phyloP scores from a whole-genome alignment of 129 eudicot species.

The Ambrosia artemisiifolia region DNA sequence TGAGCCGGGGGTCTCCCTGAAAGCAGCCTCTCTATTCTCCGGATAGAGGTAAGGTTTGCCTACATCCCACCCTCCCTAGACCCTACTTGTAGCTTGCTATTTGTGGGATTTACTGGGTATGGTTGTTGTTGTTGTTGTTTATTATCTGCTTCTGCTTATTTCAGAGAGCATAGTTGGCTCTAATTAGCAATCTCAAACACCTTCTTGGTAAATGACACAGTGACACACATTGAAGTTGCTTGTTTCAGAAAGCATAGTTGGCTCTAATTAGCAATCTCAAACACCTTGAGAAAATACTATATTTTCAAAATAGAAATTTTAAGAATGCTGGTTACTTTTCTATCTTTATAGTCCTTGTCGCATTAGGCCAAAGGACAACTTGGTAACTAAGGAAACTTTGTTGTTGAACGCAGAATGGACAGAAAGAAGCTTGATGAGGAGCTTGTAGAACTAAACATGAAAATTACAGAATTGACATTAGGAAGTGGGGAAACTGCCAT shows the following conservation, averaged over 20 bases:
- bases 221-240: neutral
- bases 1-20: no score
- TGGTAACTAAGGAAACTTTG: neutral
- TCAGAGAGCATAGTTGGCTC: neutral
- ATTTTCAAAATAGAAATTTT: neutral
- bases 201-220: neutral
- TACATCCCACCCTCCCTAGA: no score
- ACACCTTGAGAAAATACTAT: neutral
- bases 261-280: neutral
- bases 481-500: conserved; percentile 91
- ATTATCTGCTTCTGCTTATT: neutral
- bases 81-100: no score
- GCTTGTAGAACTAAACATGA: conserved; percentile 53
- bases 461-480: conserved; percentile 61
- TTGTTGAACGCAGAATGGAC: conserved; percentile 46
- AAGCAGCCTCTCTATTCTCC: no score
- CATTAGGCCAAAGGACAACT: neutral
- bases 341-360: neutral
- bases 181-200: neutral
- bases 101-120: no score
- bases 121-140: no score
- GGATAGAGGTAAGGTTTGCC: no score
- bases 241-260: neutral
- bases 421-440: conserved; percentile 85
- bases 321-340: neutral